A percentile compares a stretch with the other conserved stretches of the same genome.
phyloP scores from a whole-genome alignment of 164 flowering plant genomes.

The Chloranthus sessilifolius region DNA sequence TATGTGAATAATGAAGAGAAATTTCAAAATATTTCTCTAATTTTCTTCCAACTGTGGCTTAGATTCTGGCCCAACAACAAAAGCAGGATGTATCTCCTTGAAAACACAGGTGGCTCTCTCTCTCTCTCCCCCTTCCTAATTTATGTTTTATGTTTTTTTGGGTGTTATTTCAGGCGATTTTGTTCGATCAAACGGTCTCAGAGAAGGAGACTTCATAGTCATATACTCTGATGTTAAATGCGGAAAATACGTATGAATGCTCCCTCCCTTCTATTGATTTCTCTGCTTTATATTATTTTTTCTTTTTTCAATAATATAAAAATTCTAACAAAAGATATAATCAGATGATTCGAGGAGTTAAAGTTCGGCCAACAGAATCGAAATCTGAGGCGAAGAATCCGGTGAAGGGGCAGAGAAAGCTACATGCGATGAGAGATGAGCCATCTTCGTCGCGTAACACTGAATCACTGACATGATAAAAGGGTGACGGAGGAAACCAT shows the following conservation, averaged over 20 bases:
- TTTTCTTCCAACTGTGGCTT: slow-evolving; percentile 8
- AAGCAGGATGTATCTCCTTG: slow-evolving; percentile 86
- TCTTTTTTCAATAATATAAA: not conserved
- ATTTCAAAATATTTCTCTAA: too few relatives aligned
- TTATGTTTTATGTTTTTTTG: too few relatives aligned
- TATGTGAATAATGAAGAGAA: too few relatives aligned
- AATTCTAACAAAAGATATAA: too few relatives aligned
- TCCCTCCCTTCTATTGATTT: not conserved
- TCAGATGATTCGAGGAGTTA: slow-evolving; percentile 92
- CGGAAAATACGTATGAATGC: slow-evolving; percentile 80
- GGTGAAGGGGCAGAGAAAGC: slow-evolving; percentile 38
- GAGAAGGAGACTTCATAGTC: slow-evolving; percentile 80
- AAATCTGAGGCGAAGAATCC: slow-evolving; percentile 42
- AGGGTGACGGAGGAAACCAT: too few relatives aligned
- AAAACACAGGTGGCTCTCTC: slow-evolving; percentile 75
- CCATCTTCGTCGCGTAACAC: too few relatives aligned
- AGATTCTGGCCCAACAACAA: slow-evolving; percentile 92
- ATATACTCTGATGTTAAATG: slow-evolving; percentile 68
- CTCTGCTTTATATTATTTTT: too few relatives aligned
- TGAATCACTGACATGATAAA: too few relatives aligned
- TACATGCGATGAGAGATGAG: too few relatives aligned
- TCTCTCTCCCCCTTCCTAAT: not conserved
- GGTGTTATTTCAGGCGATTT: slow-evolving; percentile 53
- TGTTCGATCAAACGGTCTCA: slow-evolving; percentile 67
- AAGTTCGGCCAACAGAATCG: slow-evolving; percentile 55